Conservation (phyloP, 257 asterid species). For the Scutellaria galericulata region DNA sequence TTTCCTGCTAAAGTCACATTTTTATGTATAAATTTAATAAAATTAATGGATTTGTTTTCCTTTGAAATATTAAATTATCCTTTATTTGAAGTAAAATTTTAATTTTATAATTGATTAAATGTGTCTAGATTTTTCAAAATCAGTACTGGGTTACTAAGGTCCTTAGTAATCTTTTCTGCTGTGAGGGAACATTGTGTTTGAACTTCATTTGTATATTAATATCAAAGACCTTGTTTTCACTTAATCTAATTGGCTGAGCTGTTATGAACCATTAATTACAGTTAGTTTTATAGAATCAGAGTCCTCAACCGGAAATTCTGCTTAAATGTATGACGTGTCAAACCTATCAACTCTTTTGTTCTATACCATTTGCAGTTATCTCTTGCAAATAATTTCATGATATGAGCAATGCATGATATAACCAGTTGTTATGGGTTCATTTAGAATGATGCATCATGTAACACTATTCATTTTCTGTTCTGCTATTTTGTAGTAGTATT, state of each 20-base stretch:
- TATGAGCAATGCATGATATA: not conserved
- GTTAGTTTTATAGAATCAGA: not conserved
- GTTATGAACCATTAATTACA: not conserved
- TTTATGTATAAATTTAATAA: not conserved
- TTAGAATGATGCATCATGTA: not conserved
- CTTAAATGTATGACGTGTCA: constrained; percentile 1
- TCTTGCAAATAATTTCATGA: not conserved
- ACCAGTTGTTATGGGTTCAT: constrained; percentile 24
- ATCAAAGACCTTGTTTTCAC: constrained; percentile 6
- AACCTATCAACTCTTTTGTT: not conserved
- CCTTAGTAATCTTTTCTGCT: not conserved
- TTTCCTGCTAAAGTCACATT: not conserved
- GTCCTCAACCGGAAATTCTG: not conserved
- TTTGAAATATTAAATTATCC: not conserved
- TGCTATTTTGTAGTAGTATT: not conserved
- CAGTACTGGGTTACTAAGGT: not conserved
- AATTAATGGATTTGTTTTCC: not conserved
- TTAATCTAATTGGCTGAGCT: not conserved
- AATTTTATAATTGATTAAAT: not conserved
- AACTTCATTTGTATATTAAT: not conserved
- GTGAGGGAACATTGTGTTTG: not conserved
- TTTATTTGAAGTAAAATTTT: not conserved
- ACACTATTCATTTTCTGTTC: constrained; percentile 6
- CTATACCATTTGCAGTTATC: not conserved
- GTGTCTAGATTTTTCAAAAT: not conserved